Base-by-base conservation (phyloP, 345 rosid genomes). In the Eucalyptus melliodora region DNA sequence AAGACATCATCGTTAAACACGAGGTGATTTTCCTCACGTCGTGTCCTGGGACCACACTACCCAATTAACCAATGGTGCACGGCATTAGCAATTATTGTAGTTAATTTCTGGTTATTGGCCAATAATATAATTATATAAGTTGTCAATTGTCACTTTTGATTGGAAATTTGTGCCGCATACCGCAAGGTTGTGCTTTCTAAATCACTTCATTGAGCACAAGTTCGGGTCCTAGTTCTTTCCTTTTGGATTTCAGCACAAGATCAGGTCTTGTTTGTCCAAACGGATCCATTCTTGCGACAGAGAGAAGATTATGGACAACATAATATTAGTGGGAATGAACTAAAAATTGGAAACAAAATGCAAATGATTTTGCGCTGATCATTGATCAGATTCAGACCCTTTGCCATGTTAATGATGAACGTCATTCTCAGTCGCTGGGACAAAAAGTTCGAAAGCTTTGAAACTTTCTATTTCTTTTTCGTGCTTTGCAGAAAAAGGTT, bases 401-500 rank as follows among this genome's bases (percentile, higher is more conserved):
- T 82, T 21, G n/a, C 50, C 50, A 4, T 82, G 37, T 65, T 65
- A 30, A 65, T 6, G 37, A 65, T n/a, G 77, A 65, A 65, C 9
- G 77, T n/a, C 19, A 65, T 16, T 26, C 31, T 27, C 55, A 51
- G 8, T 37, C 14, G 55, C 55, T 27, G 24, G 87, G 31, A 31
- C 23, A 16, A 86, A 86, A 37, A 47, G 50, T 26, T 42, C 4
- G 56, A 45, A 26, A 55, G 37, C 81, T 45, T 88, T 72, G 49
- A 60, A 34, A 44, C 49, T 5, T 11, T 31, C 12, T 5, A 31
- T 16, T 87, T 30, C 13, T 69, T 88, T 69, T 69, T 31, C 27
- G 16, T 2, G 31, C 34, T 86, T 31, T 60, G 81, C 40, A 93
- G 94, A 89, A 82, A 89, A 91, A 77, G 93, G 89, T 49, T 42